Base-by-base conservation (phyloP, 176 grass and related monocot species). In the Avena sativa region DNA sequence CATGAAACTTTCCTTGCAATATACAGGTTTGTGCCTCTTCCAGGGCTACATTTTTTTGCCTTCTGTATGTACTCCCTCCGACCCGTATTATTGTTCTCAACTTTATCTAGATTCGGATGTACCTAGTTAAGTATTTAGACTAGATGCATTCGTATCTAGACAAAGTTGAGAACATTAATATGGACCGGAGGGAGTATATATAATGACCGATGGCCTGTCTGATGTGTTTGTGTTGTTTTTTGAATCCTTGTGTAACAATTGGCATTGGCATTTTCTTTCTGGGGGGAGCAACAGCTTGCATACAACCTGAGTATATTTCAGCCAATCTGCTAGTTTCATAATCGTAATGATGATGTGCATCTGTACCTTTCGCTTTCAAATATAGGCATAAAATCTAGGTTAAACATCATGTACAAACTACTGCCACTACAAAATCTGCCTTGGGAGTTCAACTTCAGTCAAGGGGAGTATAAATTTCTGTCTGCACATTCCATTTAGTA, bases 1-100 rank as follows among this genome's bases (percentile, higher is more conserved):
- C 96, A 94, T 59, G 96, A 98, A 85, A 93, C 89, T 46, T 95
- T 96, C 85, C 91, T 98, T 88, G 93, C 93, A 76, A 98, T 98
- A 81, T 98, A 98, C 90, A 94, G 92, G 96, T 98, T 76, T 85
- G 92, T 69, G 83, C 44, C 63, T 70, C 38, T 43, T 79, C 66
- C 63, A 60, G 38, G 56, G 1, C 40, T 47, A 15, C 49, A 3
- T 56, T 26, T 28, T 46, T 26, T 28, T 46, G 6, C 30, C 49
- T 36, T 70, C 11, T 84, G 2, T 58, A 25, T 82, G 16, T 16
- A 28, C 28, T 28, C 28, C 28, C 28, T 28, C 28, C 28, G 28
- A 28, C 28, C 28, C 28, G 28, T 28, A 28, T 28, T 28, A 28
- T 28, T 28, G 28, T 28, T 28, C 28, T 28, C 28, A 28, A 28